Conservation (phyloP, 2,329 filamentous ascomycete genomes). For the Colletotrichum sp. region DNA sequence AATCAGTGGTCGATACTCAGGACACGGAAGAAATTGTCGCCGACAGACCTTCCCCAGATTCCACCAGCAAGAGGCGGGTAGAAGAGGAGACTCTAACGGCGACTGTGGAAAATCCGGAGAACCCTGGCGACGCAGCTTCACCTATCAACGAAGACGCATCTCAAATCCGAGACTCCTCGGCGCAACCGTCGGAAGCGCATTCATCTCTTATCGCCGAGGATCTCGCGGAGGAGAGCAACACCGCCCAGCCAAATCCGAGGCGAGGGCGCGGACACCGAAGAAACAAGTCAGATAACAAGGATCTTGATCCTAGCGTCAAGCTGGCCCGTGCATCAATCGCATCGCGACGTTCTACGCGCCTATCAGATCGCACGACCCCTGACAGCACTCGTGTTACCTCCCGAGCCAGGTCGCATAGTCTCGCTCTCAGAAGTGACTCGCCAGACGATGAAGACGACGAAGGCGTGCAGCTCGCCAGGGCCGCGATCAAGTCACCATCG, state of each 20-base stretch:
- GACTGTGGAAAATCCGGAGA: background rate
- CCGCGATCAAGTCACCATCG: slow-evolving; percentile 33
- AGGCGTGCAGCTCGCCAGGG: slow-evolving; percentile 34
- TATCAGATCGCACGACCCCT: slow-evolving; percentile 21
- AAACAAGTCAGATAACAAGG: slow-evolving; percentile 11
- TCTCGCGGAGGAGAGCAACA: slow-evolving; percentile 1
- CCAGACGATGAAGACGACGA: slow-evolving; percentile 27
- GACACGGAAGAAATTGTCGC: slow-evolving; percentile 7
- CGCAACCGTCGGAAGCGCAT: slow-evolving; percentile 16
- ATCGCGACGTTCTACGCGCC: slow-evolving; percentile 20
- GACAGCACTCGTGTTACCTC: slow-evolving; percentile 26
- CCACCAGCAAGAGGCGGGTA: background rate
- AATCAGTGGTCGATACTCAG: background rate
- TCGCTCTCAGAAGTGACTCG: slow-evolving; percentile 25
- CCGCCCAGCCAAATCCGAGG: slow-evolving; percentile 13
- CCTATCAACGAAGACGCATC: slow-evolving; percentile 11
- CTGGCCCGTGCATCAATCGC: slow-evolving; percentile 21
- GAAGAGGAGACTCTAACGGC: background rate
- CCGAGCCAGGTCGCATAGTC: slow-evolving; percentile 29
- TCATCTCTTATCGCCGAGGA: slow-evolving; percentile 21
- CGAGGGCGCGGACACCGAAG: slow-evolving; percentile 17
- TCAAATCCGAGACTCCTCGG: slow-evolving; percentile 17
- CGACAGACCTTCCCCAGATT: background rate
- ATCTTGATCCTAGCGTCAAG: slow-evolving; percentile 20
- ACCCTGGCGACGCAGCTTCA: background rate